phyloP scores from a whole-genome alignment of 1,284 basidiomycete species.

The Blastosporella zonata region DNA sequence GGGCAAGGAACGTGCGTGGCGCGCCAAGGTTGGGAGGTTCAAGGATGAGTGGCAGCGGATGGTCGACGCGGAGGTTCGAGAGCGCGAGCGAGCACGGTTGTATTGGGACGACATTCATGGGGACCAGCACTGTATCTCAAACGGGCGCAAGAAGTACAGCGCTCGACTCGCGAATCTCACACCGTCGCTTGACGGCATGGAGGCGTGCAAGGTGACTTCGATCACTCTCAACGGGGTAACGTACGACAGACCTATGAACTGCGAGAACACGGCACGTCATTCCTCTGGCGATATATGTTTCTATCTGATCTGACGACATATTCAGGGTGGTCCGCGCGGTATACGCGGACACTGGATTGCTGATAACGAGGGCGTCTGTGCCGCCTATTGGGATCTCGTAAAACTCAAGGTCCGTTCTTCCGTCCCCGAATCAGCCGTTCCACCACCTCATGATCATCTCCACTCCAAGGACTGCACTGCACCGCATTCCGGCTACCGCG shows the following conservation, averaged over 20 bases:
- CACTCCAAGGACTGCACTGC: conserved; percentile 15
- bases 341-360: conserved; percentile 18
- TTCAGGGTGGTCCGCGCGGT: background rate
- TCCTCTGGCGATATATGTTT: background rate
- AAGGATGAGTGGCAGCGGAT: conserved; percentile 11
- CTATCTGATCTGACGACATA: background rate
- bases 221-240: conserved; percentile 15
- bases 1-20: conserved; percentile 1
- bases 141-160: conserved; percentile 12
- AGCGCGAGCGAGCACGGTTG: conserved; percentile 15
- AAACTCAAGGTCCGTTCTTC: conserved; percentile 12
- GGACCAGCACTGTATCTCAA: conserved; percentile 10
- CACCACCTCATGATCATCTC: background rate
- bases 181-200: conserved; percentile 12
- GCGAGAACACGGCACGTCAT: conserved; percentile 14
- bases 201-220: conserved; percentile 17
- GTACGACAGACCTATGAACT: conserved; percentile 12
- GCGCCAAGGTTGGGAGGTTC: conserved; percentile 1
- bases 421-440: background rate
- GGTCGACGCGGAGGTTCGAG: conserved; percentile 5
- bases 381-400: conserved; percentile 17
- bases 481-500: conserved; percentile 13
- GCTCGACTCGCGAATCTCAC: conserved; percentile 16
- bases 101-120: conserved; percentile 17
- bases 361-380: conserved; percentile 13